Base-by-base conservation (phyloP, 2,329 filamentous ascomycete genomes). In the Fusarium ambrosium region DNA sequence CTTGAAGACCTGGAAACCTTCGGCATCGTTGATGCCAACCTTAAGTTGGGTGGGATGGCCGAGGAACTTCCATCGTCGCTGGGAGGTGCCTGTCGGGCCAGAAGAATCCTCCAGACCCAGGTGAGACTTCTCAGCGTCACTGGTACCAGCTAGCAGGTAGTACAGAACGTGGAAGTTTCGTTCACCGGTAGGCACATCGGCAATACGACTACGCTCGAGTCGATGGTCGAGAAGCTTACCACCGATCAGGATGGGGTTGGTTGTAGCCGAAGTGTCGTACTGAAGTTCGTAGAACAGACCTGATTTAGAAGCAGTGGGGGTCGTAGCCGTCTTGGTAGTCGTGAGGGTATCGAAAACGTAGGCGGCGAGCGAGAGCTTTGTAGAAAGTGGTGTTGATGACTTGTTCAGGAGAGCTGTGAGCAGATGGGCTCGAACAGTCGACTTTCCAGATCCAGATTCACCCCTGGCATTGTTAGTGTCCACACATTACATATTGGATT, bases 1-100 rank as follows among this genome's bases (percentile, higher is more conserved):
- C 87, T 98, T 98, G 89, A 99, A 98, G 63, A 98, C 92, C 81
- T 97, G 94, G 83, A 99, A 99, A 6, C 96, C 97, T 80, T 98
- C 95, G 2, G 93, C 89, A 80, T 99, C 97, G 79, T 99, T 98
- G 81, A 99, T 95, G 68, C 97, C 97, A 32, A 98, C 95, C 83
- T 98, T 98, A 74, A 99, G 89, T 84, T 99, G 97, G 0, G 96
- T 98, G 1, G 96, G 97, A 78, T 99, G 97, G 4, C 97, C 97
- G 4, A 99, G 89, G 80, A 97, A 99, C 81, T 95, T 94, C 97
- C 97, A 99, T 84, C 97, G 89, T 85, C 95, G 97, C 79, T 92
- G 91, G 5, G 87, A 81, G 16, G 81, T 81, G 77, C 92, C 90
- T 6, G 86, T 79, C 18, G 80, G 82, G 7, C 83, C 84, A 7